Evolutionary conservation across 306 rosid species (phyloP), one percentile per base, ranked within the genome.

Genomic region (Cyclanthera cordifolia): DNA sequence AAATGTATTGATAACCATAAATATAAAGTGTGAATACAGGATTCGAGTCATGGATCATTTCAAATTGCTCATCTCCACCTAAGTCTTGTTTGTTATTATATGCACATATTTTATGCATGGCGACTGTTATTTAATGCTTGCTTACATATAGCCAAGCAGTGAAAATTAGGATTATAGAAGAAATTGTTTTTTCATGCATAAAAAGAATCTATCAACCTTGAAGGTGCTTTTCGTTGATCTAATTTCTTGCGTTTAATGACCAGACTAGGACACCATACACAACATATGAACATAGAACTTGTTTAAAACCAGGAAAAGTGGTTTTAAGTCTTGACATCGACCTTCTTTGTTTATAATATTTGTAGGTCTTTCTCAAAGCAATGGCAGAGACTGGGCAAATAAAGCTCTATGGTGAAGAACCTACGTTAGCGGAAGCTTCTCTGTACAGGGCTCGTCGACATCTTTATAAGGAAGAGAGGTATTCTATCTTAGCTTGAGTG

Each of bases 321-420:
- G 63, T 65, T 43, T 65, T 53, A 50, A 37, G 21, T 75, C 28
- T 72, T 47, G 11, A 77, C 48, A 47, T 51, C 50, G 65, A 34
- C 8, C 49, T 30, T 59, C 43, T 30, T 45, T 66, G 43, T 41
- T 54, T 72, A 34, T 73, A 48, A 61, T 58, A 61, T 73, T 25
- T 77, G 67, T 84, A 90, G 99, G 99, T 86, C 80, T 93, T 93
- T 80, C 86, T 93, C 77, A 90, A 90, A 82, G 99, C 97, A 71
- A 93, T 93, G 97, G 97, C 97, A 49, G 91, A 88, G 84, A 87
- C 95, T 39, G 99, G 97, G 64, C 96, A 86, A 76, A 73, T 93
- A 70, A 85, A 93, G 83, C 81, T 93, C 47, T 84, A 90, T 25
- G 97, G 99, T 55, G 94, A 93, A 70, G 65, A 76, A 16, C 97